Evolutionary conservation across 208 protist genomes (phyloP), one percentile per base, ranked within the genome.

Genomic region (Tetramitus jugosus): DNA sequence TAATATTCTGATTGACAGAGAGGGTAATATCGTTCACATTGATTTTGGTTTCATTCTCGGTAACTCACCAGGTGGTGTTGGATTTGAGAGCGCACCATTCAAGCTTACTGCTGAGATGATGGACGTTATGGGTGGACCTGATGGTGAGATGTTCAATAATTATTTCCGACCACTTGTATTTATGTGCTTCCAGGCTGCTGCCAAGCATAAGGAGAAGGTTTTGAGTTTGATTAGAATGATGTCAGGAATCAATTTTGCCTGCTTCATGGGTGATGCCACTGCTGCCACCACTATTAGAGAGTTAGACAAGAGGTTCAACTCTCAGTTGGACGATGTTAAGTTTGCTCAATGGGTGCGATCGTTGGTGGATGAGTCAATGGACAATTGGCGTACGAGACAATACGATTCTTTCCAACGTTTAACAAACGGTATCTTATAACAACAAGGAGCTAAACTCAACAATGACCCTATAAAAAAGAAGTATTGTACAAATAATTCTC

Each of bases 31-130:
- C 42, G 86, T 97, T 14, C 96, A 98, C 85, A 98, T 98, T 78
- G 96, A 98, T 85, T 98, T 97, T 87, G 96, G 96, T 20, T 98
- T 97, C 82, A 89, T 98, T 53, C 88, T 98, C 56, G 87, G 88
- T 37, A 96, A 92, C n/a, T 95, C 93, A 13, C 96, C 96, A 26
- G 94, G 95, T 14, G 92, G 93, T 40, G 80, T 97, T 33, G 94
- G 94, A 76, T 94, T 96, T 82, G 93, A 96, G 81, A 93, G 88
- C 2, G 90, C 91, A 3, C 93, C 93, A 2, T 96, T 96, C 83
- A 96, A 96, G 79, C 85, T 96, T 40, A 91, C 91, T 26, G 87
- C 91, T 76, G 92, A 96, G 79, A 89, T 92, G 33, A 84, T 95
- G 42, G 93, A 96, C 77, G 84, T 94, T 17, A 92, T 96, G 84